These are phyloP conservation scores for Diospyros lotus DNA, from an alignment of 148 eudicot genomes.

Conservation along the genomic window DNA sequence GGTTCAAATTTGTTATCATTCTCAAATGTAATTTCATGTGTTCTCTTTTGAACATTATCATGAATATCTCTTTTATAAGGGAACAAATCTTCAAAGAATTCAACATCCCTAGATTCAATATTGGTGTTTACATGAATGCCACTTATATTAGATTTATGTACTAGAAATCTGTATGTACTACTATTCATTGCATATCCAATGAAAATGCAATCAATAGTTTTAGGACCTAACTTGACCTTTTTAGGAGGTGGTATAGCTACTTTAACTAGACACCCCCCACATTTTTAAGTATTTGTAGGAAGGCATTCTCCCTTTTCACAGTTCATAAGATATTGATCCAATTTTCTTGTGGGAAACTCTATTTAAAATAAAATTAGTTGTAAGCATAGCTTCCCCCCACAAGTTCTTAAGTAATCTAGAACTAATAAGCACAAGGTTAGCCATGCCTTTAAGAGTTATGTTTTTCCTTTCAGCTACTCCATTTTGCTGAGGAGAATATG, in stretches of 20 bases:
- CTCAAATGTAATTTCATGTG: background rate
- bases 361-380: background rate
- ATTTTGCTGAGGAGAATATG: background rate
- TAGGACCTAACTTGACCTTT: background rate
- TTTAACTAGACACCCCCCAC: background rate
- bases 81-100: background rate
- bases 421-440: background rate
- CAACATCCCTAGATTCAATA: background rate
- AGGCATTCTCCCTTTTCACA: background rate
- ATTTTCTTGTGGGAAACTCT: background rate
- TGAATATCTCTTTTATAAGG: background rate
- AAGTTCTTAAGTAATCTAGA: background rate
- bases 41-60: background rate
- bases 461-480: background rate
- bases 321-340: too few relatives aligned
- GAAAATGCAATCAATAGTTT: background rate
- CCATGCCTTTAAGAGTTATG: background rate
- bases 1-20: background rate
- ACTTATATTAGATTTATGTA: background rate
- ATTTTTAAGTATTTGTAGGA: background rate
- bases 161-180: too few relatives aligned
- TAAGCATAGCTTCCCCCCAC: background rate
- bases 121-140: background rate
- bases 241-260: background rate
- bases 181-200: background rate